A percentile compares a stretch with the other conserved stretches of the same genome.
phyloP scores from a whole-genome alignment of 176 grass and related monocot genomes.

The Tillandsia leiboldiana region DNA sequence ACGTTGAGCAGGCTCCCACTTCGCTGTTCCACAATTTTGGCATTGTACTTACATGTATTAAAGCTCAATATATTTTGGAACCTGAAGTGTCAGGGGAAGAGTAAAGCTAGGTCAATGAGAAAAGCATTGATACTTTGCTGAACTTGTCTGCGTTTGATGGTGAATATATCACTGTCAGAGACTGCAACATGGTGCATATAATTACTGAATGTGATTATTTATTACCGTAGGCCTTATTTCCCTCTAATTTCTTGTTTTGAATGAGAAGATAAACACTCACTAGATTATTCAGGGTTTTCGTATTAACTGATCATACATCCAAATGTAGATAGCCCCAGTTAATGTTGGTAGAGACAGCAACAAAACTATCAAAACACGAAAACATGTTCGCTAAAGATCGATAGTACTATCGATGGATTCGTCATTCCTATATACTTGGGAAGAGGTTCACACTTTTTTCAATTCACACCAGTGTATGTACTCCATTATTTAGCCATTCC shows the following conservation, averaged over 20 bases:
- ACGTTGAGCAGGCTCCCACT: not conserved
- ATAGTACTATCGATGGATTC: no score
- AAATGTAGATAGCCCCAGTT: no score
- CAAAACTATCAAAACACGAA: no score
- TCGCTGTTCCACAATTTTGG: not conserved
- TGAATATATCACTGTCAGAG: not conserved
- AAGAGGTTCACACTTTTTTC: not conserved
- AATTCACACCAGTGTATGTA: not conserved
- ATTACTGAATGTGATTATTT: no score
- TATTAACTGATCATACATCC: no score
- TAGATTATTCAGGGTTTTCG: no score
- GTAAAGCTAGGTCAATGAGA: not conserved
- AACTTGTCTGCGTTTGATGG: not conserved
- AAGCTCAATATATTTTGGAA: not conserved
- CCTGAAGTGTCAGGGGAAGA: not conserved
- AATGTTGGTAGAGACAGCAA: no score
- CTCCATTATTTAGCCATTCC: not conserved
- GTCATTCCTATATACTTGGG: not conserved
- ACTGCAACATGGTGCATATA: no score
- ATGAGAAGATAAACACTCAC: no score
- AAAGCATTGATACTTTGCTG: not conserved
- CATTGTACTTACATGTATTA: not conserved
- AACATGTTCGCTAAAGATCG: no score
- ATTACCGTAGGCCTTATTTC: no score
- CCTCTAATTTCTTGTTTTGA: no score